Evolutionary conservation across 495 filamentous ascomycete species (phyloP).

Genomic region (Durotheca rogersii): DNA sequence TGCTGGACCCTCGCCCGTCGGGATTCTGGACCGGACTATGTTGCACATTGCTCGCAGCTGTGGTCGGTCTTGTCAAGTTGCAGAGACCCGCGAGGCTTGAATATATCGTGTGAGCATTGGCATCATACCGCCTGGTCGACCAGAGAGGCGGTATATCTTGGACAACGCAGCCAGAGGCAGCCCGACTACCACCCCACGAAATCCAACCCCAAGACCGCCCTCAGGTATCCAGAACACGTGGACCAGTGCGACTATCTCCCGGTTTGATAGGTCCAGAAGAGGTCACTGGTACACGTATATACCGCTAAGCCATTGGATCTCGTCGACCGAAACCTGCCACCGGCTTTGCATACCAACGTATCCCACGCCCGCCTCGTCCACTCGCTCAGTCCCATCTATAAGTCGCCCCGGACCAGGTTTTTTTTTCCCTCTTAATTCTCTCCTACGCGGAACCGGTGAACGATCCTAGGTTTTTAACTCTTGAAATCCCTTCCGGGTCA

Average conservation of each 20-base stretch:
- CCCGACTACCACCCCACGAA: constrained; percentile 38
- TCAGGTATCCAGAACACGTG: constrained; percentile 34
- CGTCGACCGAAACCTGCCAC: constrained; percentile 23
- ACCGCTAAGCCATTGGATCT: constrained; percentile 23
- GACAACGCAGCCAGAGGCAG: constrained; percentile 29
- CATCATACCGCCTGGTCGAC: constrained; percentile 28
- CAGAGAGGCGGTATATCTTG: constrained; percentile 26
- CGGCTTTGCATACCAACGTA: constrained; percentile 30
- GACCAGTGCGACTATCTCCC: constrained; percentile 32
- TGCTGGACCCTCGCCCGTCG: constrained; percentile 9
- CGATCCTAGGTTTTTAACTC: too few relatives aligned
- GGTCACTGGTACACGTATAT: constrained; percentile 40
- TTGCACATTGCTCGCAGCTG: constrained; percentile 9
- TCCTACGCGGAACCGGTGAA: neutral
- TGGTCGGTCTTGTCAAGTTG: constrained; percentile 22
- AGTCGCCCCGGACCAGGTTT: constrained; percentile 4
- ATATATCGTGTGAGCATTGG: constrained; percentile 32
- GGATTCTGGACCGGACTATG: constrained; percentile 19
- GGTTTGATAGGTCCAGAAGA: constrained; percentile 27
- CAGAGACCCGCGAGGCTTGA: constrained; percentile 26
- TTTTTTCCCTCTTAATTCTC: constrained; percentile 2
- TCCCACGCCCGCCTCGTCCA: constrained; percentile 9
- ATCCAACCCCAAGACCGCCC: constrained; percentile 28
- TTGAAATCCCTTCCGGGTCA: constrained; percentile 13
- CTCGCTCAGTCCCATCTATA: constrained; percentile 13